Conservation (phyloP, 208 protist genomes). For the Crithidia brevicula region DNA sequence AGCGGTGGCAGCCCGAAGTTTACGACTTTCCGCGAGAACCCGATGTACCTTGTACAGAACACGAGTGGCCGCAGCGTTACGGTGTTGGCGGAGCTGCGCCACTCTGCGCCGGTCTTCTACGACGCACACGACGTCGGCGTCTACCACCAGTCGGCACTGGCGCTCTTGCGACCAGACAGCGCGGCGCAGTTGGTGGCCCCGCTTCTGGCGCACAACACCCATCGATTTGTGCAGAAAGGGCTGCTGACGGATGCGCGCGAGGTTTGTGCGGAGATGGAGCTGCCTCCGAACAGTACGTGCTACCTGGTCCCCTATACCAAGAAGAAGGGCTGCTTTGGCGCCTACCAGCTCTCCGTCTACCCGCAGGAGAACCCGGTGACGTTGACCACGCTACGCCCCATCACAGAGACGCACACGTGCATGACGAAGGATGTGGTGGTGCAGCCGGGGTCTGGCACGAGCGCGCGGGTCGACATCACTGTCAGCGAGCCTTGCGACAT, state of each 20-base stretch:
- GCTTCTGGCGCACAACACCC: constrained; percentile 74
- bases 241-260: constrained; percentile 80
- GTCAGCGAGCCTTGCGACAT: constrained; percentile 59
- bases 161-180: constrained; percentile 67
- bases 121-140: constrained; percentile 59
- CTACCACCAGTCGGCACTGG: constrained; percentile 83
- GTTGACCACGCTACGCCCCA: constrained; percentile 70
- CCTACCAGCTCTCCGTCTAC: constrained; percentile 82
- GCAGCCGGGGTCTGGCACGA: constrained; percentile 29
- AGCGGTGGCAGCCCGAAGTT: constrained; percentile 75
- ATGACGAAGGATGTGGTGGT: constrained; percentile 41
- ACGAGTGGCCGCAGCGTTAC: constrained; percentile 56
- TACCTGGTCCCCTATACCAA: constrained; percentile 88
- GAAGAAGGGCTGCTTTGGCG: constrained; percentile 59
- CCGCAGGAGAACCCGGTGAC: constrained; percentile 75
- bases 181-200: constrained; percentile 62
- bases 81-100: constrained; percentile 73
- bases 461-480: constrained; percentile 52
- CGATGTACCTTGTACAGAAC: constrained; percentile 87
- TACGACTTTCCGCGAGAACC: constrained; percentile 88
- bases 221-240: constrained; percentile 81
- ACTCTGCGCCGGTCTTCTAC: constrained; percentile 49
- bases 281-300: constrained; percentile 72
- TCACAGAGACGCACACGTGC: constrained; percentile 46
- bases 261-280: constrained; percentile 77